These are phyloP conservation scores for Penicillium macrosclerotiorum DNA, from an alignment of 495 filamentous ascomycete genomes.

Conservation along the genomic window DNA sequence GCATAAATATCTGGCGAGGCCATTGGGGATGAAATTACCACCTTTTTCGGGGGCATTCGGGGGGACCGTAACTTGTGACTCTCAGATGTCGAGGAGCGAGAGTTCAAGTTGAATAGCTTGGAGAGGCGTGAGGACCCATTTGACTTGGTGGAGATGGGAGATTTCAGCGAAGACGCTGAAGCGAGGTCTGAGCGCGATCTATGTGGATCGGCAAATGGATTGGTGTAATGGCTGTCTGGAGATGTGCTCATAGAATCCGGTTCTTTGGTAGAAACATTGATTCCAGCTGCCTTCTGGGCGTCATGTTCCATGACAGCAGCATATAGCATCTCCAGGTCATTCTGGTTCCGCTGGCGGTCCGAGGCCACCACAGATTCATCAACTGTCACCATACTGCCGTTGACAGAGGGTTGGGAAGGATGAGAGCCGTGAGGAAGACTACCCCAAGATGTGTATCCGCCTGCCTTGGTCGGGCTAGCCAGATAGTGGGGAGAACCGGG, in stretches of 20 bases:
- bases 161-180: too few relatives aligned
- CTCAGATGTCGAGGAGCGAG: constrained; percentile 55
- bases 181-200: too few relatives aligned
- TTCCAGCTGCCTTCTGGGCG: constrained; percentile 56
- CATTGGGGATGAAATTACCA: constrained; percentile 58
- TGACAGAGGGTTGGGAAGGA: constrained; percentile 36
- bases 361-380: constrained; percentile 72
- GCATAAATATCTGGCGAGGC: constrained; percentile 45
- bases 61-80: constrained; percentile 50
- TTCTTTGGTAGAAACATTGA: constrained; percentile 17
- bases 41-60: constrained; percentile 50
- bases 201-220: constrained; percentile 37
- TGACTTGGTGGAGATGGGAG: constrained; percentile 31
- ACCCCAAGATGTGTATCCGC: constrained; percentile 41
- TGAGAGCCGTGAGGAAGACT: constrained; percentile 34
- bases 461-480: constrained; percentile 39
- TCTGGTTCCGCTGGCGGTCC: constrained; percentile 69
- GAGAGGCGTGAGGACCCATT: constrained; percentile 38
- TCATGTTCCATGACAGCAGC: constrained; percentile 89
- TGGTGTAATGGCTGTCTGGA: constrained; percentile 37
- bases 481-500: constrained; percentile 38
- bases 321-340: constrained; percentile 86
- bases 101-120: constrained; percentile 53
- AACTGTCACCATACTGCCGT: constrained; percentile 58
- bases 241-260: constrained; percentile 27